These are phyloP conservation scores for Metschnikowia koreensis DNA, from an alignment of 805 yeast species.

Conservation along the genomic window DNA sequence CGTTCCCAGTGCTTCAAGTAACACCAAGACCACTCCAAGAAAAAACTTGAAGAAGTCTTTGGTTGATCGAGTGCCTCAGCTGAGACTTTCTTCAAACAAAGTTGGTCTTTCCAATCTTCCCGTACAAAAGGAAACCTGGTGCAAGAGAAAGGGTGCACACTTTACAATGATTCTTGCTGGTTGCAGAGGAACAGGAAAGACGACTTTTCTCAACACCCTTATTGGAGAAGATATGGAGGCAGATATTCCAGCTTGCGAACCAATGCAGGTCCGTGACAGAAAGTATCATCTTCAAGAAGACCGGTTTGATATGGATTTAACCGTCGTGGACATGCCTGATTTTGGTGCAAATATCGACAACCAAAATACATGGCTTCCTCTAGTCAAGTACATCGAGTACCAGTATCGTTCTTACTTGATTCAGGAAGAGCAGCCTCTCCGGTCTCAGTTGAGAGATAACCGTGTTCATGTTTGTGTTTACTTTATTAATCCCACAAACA, in stretches of 20 bases:
- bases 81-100: constrained; percentile 16
- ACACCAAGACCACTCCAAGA: constrained; percentile 5
- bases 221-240: constrained; percentile 19
- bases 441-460: constrained; percentile 45
- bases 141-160: constrained; percentile 29
- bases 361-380: constrained; percentile 35
- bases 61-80: constrained; percentile 17
- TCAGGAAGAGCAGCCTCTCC: constrained; percentile 58
- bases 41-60: constrained; percentile 11
- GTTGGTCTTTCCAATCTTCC: constrained; percentile 27
- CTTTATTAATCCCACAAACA: constrained; percentile 68
- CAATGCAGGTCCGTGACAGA: constrained; percentile 17
- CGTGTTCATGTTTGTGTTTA: constrained; percentile 85
- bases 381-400: constrained; percentile 73
- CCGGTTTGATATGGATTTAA: constrained; percentile 56
- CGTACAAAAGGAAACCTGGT: constrained; percentile 25
- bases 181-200: constrained; percentile 25
- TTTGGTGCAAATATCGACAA: constrained; percentile 70
- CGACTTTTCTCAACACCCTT: constrained; percentile 27
- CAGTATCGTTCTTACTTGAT: constrained; percentile 64
- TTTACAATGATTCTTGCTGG: constrained; percentile 43
- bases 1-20: not conserved
- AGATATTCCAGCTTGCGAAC: constrained; percentile 7
- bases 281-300: constrained; percentile 57
- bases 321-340: constrained; percentile 69